phyloP scores from a whole-genome alignment of 495 filamentous ascomycete genomes.

The Neurospora tetraspora region DNA sequence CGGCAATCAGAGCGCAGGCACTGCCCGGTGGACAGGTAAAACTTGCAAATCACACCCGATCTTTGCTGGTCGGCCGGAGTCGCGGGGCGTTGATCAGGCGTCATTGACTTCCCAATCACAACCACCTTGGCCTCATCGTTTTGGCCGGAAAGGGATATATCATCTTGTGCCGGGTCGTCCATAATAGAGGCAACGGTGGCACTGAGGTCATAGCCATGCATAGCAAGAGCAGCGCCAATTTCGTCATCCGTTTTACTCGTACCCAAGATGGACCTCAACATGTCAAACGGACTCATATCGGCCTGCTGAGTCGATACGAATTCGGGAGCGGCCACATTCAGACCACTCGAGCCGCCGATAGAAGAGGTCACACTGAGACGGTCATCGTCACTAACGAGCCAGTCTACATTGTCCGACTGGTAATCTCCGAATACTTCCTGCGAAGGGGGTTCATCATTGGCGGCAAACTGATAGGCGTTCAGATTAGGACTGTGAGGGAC shows the following conservation, averaged over 20 bases:
- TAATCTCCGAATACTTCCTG: conserved; percentile 85
- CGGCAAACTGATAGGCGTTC: conserved; percentile 83
- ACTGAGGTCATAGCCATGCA: conserved; percentile 85
- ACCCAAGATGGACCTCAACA: conserved; percentile 88
- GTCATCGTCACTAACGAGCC: conserved; percentile 88
- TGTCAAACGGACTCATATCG: conserved; percentile 98
- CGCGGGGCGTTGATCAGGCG: conserved; percentile 54
- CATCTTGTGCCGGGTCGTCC: conserved; percentile 44
- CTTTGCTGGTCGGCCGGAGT: conserved; percentile 63
- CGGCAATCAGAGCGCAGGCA: conserved; percentile 93
- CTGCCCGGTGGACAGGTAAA: conserved; percentile 83
- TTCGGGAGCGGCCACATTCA: conserved; percentile 68
- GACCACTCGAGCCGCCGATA: conserved; percentile 45
- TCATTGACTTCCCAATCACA: conserved; percentile 87
- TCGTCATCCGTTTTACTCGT: conserved; percentile 86
- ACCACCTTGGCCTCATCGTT: conserved; percentile 46
- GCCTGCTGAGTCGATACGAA: conserved; percentile 61
- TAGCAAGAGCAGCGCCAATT: conserved; percentile 78
- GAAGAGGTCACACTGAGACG: conserved; percentile 62
- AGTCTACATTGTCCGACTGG: conserved; percentile 89
- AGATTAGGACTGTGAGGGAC: conserved; percentile 89
- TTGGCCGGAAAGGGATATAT: conserved; percentile 22
- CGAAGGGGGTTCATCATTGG: conserved; percentile 54
- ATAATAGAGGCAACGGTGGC: conserved; percentile 82
- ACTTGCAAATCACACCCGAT: conserved; percentile 88